phyloP scores from a whole-genome alignment of 2,329 filamentous ascomycete species.

The Geosmithia flava region DNA sequence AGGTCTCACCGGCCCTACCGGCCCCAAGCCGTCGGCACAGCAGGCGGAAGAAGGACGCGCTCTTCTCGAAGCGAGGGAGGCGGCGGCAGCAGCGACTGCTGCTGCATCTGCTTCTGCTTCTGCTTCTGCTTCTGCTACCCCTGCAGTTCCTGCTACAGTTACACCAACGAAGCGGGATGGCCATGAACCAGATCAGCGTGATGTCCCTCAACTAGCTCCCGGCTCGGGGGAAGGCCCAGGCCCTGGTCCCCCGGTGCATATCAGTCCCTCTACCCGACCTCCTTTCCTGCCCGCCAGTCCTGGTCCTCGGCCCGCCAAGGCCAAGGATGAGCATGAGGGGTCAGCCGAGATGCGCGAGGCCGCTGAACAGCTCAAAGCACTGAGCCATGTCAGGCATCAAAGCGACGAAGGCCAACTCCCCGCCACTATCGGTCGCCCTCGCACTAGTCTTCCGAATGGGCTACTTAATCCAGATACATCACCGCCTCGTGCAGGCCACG shows the following conservation, averaged over 20 bases:
- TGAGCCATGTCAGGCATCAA: constrained; percentile 48
- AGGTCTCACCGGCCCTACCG: constrained; percentile 35
- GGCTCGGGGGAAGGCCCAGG: neutral
- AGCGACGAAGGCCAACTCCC: constrained; percentile 27
- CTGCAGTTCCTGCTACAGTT: neutral
- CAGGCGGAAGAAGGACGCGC: constrained; percentile 46
- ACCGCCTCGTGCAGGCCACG: constrained; percentile 2
- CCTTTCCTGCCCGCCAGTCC: neutral
- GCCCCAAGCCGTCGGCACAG: constrained; percentile 32
- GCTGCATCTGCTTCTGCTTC: too few relatives aligned
- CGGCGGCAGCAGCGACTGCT: constrained; percentile 16
- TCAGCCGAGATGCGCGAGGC: constrained; percentile 60
- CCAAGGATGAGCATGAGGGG: constrained; percentile 34
- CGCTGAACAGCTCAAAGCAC: constrained; percentile 52
- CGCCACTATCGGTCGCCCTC: constrained; percentile 11
- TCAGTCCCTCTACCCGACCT: neutral
- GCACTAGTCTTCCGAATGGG: constrained; percentile 26
- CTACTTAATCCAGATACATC: constrained; percentile 19
- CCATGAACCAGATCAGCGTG: constrained; percentile 12
- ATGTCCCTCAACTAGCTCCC: constrained; percentile 8
- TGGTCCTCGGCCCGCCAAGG: constrained; percentile 9
- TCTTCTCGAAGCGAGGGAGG: constrained; percentile 38
- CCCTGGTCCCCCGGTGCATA: neutral
- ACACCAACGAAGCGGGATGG: constrained; percentile 11
- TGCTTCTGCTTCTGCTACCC: too few relatives aligned